Evolutionary conservation across 1,284 basidiomycete genomes (phyloP).

Genomic region (Leccinum holopus): DNA sequence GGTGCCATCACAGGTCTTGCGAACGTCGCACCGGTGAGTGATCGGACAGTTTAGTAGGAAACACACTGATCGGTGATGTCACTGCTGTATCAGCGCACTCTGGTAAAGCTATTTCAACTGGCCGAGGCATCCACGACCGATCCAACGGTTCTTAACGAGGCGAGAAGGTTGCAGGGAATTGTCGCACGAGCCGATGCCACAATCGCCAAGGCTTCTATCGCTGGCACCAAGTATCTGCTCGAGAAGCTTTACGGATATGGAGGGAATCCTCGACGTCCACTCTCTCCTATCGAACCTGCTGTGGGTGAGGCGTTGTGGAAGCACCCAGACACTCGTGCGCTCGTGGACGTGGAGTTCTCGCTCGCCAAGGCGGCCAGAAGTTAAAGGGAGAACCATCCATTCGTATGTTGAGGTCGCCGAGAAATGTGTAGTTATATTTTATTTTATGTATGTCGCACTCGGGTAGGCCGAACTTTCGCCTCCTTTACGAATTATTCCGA

Average conservation of each 20-base stretch:
- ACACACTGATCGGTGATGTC: constrained; percentile 1
- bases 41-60: not conserved
- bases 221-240: constrained; percentile 80
- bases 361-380: constrained; percentile 43
- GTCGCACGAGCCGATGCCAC: constrained; percentile 79
- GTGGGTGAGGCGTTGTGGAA: constrained; percentile 63
- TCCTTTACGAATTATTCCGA: constrained; percentile 11
- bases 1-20: constrained; percentile 83
- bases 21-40: constrained; percentile 72
- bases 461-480: not conserved
- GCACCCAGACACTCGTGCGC: constrained; percentile 65
- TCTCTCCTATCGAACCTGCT: constrained; percentile 59
- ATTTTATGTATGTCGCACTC: not conserved
- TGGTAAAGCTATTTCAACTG: constrained; percentile 64
- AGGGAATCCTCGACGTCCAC: constrained; percentile 71
- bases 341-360: constrained; percentile 65
- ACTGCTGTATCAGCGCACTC: constrained; percentile 45
- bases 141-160: constrained; percentile 61
- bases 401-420: not conserved
- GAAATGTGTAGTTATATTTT: constrained; percentile 2
- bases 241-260: constrained; percentile 76
- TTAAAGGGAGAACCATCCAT: constrained; percentile 2
- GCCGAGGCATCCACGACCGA: constrained; percentile 54
- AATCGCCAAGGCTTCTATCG: constrained; percentile 74
- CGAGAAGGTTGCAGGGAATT: constrained; percentile 76